Base-by-base conservation (phyloP, 2,329 filamentous ascomycete species). In the Dendrostoma leiphaemia region DNA sequence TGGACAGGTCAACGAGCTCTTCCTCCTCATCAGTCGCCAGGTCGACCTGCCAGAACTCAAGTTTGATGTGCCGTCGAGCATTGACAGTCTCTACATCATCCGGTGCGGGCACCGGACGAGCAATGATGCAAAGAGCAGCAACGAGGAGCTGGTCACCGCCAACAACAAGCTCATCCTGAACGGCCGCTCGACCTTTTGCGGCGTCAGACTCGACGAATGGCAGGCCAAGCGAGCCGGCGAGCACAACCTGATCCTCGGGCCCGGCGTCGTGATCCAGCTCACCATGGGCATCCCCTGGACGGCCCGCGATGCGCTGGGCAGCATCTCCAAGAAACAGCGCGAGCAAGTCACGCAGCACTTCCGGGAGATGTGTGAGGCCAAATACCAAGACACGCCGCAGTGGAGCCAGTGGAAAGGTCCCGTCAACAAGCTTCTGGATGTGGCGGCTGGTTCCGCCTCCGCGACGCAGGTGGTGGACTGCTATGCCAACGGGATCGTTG, bases 391-490 rank as follows among this genome's bases (percentile, higher is more conserved):
- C 44, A 29, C 15, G 7, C 55, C 55, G 3, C 43, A 54, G 48
- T 57, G 55, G 55, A 45, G 55, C 31, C 51, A 46, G 55, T 57
- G 55, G 55, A 54, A 49, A 37, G 48, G 37, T 19, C 55, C 55
- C n/a, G 55, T 57, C 41, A 55, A 48, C 48, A 57, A 57, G 47
- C 55, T 57, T 6, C 55, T 57, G 13, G 55, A 57, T 37, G 55
- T 57, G 29, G 55, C 55, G 8, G 55, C 55, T 3, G 55, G 55
- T 2, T 32, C 48, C n/a, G 46, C 43, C 17, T 46, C 51, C 19
- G 41, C 44, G 40, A 49, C 55, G 17, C 53, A 54, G 24, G 55
- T 57, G 24, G 51, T 57, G 10, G 55, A 57, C 38, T 57, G 55
- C 48, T 57, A 57, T 32, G 55, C 55, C 13, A 49, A 49, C n/a